These are phyloP conservation scores for Elsinoe necatrix DNA, from an alignment of 2,329 filamentous ascomycete genomes.

Conservation along the genomic window DNA sequence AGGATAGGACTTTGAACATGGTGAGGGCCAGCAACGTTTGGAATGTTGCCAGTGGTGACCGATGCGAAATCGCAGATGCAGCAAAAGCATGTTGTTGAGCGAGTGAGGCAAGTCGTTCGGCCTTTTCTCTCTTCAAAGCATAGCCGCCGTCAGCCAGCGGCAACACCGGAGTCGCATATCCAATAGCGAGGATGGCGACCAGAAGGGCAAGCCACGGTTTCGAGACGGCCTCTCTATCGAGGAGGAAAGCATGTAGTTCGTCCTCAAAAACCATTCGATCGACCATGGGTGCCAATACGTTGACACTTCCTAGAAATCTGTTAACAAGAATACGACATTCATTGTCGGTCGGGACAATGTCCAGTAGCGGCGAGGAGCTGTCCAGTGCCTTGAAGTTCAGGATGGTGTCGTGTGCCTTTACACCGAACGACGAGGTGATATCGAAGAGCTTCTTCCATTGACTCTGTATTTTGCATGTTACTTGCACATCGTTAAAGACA, in stretches of 20 bases:
- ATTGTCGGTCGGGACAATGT: neutral
- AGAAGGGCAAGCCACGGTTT: constrained; percentile 4
- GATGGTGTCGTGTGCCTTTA: constrained; percentile 1
- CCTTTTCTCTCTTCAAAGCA: neutral
- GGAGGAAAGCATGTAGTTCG: neutral
- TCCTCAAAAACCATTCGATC: neutral
- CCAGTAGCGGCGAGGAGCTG: neutral
- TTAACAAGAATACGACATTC: constrained; percentile 2
- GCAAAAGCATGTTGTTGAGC: neutral
- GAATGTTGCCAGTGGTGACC: neutral
- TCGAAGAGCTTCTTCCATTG: constrained; percentile 1
- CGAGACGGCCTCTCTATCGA: neutral
- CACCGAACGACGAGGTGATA: neutral
- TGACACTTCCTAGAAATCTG: constrained; percentile 7
- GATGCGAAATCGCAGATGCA: neutral
- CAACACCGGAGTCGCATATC: neutral
- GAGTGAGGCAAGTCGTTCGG: neutral
- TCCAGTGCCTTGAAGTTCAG: neutral
- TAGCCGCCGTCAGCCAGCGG: constrained; percentile 1
- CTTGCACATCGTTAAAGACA: neutral
- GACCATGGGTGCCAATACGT: neutral
- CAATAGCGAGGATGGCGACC: neutral
- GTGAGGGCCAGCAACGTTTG: neutral
- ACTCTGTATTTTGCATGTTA: neutral
- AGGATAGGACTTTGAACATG: neutral